Conservation (phyloP, 2,329 filamentous ascomycete species). For the Meredithiella fracta region DNA sequence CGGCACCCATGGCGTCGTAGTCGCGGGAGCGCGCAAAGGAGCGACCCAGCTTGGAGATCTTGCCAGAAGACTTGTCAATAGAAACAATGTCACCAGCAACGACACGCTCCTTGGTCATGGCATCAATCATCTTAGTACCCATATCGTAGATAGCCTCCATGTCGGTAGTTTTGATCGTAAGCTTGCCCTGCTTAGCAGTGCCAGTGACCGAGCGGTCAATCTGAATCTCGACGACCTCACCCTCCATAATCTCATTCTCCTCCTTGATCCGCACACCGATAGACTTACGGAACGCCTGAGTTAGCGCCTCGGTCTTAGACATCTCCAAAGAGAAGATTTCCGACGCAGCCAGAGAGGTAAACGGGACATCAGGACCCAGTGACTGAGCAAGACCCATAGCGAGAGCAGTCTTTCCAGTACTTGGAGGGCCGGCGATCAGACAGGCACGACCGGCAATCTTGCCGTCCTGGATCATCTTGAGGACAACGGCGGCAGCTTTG, state of each 20-base stretch:
- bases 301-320: slow-evolving; percentile 97
- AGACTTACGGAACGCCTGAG: slow-evolving; percentile 96
- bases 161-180: slow-evolving; percentile 98
- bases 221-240: slow-evolving; percentile 96
- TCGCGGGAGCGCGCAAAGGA: slow-evolving; percentile 90
- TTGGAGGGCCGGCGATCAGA: slow-evolving; percentile 85
- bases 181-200: slow-evolving; percentile 93
- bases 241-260: slow-evolving; percentile 97
- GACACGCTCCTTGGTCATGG: slow-evolving; percentile 97
- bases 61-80: slow-evolving; percentile 95
- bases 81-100: slow-evolving; percentile 98
- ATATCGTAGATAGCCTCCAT: slow-evolving; percentile 99
- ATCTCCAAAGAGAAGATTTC: slow-evolving; percentile 98
- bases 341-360: slow-evolving; percentile 86
- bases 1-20: slow-evolving; percentile 97
- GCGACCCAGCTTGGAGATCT: slow-evolving; percentile 91
- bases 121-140: slow-evolving; percentile 99
- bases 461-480: slow-evolving; percentile 98
- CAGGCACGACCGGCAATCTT: slow-evolving; percentile 95
- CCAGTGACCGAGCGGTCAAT: slow-evolving; percentile 95
- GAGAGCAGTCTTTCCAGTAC: slow-evolving; percentile 95
- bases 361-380: slow-evolving; percentile 82
- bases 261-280: slow-evolving; percentile 98
- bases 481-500: slow-evolving; percentile 86
- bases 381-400: slow-evolving; percentile 98